Percentiles rank a stretch among this genome's conserved stretches.
phyloP scores from a whole-genome alignment of 768 basidiomycete genomes.

The Chalciporus sphaerocephalus region DNA sequence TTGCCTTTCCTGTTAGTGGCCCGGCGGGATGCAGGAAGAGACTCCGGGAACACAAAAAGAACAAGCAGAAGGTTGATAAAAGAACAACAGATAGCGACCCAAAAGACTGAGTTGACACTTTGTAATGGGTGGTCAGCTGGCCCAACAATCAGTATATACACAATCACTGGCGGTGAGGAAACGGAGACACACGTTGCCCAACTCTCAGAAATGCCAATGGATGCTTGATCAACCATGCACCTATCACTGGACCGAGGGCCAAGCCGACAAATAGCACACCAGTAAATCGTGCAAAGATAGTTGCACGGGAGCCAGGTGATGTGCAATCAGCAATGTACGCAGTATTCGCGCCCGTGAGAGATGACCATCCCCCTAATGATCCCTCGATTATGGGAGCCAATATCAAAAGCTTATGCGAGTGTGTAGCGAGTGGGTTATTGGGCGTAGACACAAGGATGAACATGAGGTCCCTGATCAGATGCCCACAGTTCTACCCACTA shows the following conservation, averaged over 20 bases:
- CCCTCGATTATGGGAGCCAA: constrained; percentile 79
- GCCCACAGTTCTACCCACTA: not conserved
- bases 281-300: constrained; percentile 61
- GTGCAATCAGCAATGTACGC: constrained; percentile 77
- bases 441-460: constrained; percentile 77
- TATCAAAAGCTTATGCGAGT: constrained; percentile 72
- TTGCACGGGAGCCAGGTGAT: constrained; percentile 73
- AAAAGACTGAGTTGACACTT: constrained; percentile 50
- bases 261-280: constrained; percentile 78
- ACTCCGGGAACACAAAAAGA: constrained; percentile 57
- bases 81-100: constrained; percentile 43
- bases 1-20: constrained; percentile 29
- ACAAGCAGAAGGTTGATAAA: constrained; percentile 55
- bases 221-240: constrained; percentile 47
- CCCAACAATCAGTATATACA: constrained; percentile 8
- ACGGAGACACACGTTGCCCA: constrained; percentile 18
- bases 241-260: constrained; percentile 72
- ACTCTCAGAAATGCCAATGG: constrained; percentile 34
- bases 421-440: constrained; percentile 51
- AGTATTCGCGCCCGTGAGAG: constrained; percentile 55
- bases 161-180: not conserved
- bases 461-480: constrained; percentile 57
- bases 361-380: constrained; percentile 74
- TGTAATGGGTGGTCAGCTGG: constrained; percentile 32
- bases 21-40: constrained; percentile 34